Evolutionary conservation across 306 rosid species (phyloP).

Genomic region (Corylus americana): DNA sequence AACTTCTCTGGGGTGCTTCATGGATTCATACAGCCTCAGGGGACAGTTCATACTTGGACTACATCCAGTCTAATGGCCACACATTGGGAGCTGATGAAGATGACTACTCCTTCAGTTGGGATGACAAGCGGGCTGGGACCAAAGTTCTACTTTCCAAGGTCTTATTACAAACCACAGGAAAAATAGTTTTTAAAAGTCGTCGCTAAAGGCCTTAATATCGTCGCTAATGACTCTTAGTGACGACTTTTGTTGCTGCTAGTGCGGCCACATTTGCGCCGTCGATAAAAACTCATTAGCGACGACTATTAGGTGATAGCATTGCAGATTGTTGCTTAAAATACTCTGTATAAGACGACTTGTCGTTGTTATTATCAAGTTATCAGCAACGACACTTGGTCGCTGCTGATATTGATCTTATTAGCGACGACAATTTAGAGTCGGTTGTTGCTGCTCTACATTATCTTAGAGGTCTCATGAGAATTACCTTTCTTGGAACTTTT

Average conservation of each 20-base stretch:
- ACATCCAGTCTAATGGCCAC: constrained; percentile 80
- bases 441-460: not conserved
- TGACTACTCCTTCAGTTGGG: constrained; percentile 79
- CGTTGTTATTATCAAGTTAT: too few species aligned
- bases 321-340: too few species aligned
- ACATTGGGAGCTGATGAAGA: constrained; percentile 79
- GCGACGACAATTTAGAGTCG: not conserved
- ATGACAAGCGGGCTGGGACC: constrained; percentile 84
- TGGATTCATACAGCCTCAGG: constrained; percentile 84
- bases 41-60: constrained; percentile 46
- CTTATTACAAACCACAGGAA: not conserved
- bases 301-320: too few species aligned
- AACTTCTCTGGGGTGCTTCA: constrained; percentile 93
- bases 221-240: too few species aligned
- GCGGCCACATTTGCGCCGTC: too few species aligned
- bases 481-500: constrained; percentile 3
- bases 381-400: too few species aligned
- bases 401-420: too few species aligned
- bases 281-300: too few species aligned
- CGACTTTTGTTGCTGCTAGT: too few species aligned
- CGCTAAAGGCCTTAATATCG: too few species aligned
- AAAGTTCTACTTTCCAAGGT: constrained; percentile 88
- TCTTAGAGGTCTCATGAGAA: not conserved
- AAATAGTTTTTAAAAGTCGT: too few species aligned
- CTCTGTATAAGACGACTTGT: too few species aligned